phyloP scores from a whole-genome alignment of 257 asterid genomes.

The Gynochthodes officinalis region DNA sequence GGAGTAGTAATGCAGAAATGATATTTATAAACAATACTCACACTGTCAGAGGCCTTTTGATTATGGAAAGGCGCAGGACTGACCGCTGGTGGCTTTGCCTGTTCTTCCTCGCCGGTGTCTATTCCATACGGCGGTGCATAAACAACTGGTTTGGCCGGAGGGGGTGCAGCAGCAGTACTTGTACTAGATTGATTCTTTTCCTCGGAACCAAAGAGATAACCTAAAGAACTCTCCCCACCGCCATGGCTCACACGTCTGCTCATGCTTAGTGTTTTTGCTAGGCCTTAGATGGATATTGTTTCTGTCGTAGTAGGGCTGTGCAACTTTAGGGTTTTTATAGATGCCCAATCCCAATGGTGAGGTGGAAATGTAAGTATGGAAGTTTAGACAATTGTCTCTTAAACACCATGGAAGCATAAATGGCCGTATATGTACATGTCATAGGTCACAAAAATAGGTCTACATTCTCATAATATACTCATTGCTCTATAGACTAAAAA shows the following conservation, averaged over 20 bases:
- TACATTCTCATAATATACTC: too few relatives aligned
- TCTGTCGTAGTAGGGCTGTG: background rate
- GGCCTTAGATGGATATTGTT: background rate
- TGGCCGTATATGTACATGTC: too few relatives aligned
- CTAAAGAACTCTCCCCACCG: conserved; percentile 63
- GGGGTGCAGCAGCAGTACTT: background rate
- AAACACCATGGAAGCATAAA: too few relatives aligned
- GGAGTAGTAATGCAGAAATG: too few relatives aligned
- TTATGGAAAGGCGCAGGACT: conserved; percentile 20
- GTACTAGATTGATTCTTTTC: conserved; percentile 30
- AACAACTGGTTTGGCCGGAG: conserved; percentile 33
- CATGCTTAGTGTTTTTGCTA: conserved; percentile 18
- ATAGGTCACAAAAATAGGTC: too few relatives aligned
- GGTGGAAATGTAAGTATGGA: too few relatives aligned
- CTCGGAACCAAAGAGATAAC: conserved; percentile 55
- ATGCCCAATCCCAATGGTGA: background rate
- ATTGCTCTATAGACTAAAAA: too few relatives aligned
- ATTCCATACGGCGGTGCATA: conserved; percentile 49
- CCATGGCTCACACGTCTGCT: conserved; percentile 51
- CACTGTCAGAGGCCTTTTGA: conserved; percentile 11
- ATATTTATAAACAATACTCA: background rate
- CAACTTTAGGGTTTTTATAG: background rate
- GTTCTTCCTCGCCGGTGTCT: conserved; percentile 24
- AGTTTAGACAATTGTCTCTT: too few relatives aligned
- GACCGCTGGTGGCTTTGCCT: conserved; percentile 16